Evolutionary conservation across 2,329 filamentous ascomycete species (phyloP), one percentile per base, ranked within the genome.

Genomic region (Fusarium tuaranense): DNA sequence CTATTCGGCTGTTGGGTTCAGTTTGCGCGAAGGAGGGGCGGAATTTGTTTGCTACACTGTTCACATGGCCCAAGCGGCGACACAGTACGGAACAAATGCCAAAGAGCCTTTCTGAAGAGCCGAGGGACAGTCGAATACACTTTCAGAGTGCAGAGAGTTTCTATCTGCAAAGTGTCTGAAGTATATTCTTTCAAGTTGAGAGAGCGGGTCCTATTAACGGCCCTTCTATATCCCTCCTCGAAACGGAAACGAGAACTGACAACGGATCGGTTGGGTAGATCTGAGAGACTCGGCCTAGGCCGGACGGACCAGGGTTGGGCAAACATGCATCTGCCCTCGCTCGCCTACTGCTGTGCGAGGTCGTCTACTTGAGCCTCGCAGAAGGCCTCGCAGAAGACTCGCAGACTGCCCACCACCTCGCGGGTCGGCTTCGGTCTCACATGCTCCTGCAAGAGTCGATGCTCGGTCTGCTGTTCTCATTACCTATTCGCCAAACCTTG

Each of bases 1-100:
- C 71, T 57, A 76, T 70, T 77, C 74, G 65, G 68, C 71, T 71
- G 75, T 75, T 72, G 62, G 74, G 63, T 71, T 51, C 34, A 51
- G 65, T 36, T 44, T 48, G 53, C 38, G 58, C 61, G 51, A 66
- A 62, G 62, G 65, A 66, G 67, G 64, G 51, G 58, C 59, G 30
- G 51, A 65, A 59, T 71, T 68, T 76, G 71, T 65, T 75, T 73
- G 68, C 73, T 68, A 69, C 34, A 36, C 34, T 36, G 34, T 36
- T 36, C 68, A 57, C 38, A 58, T 44, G 67, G 63, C 38, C 61
- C 65, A 66, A 67, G 67, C 58, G 58, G 64, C 67, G 65, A 39
- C 66, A 64, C 71, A 65, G 51, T 61, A 51, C 25, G 68, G 14
- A 67, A 67, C n/a, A 55, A 27, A 70, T 48, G 58, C 27, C 27